Evolutionary conservation across 352 stramenopile species (phyloP).

Genomic region (Globisporangium acanthophoron): DNA sequence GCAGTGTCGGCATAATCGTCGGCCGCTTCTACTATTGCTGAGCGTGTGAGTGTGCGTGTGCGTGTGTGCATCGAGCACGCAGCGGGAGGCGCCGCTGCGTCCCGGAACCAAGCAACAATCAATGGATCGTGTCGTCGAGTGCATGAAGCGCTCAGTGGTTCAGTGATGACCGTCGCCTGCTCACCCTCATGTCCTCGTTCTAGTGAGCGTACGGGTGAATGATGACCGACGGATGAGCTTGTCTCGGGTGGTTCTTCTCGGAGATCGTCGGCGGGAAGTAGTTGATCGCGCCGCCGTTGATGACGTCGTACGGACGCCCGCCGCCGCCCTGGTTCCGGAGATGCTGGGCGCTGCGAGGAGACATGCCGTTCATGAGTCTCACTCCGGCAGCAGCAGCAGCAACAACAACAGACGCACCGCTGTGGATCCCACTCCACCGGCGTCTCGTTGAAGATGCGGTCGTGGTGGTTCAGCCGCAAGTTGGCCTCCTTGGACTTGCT

Average conservation of each 20-base stretch:
- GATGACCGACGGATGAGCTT: conserved; percentile 60
- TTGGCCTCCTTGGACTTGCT: conserved; percentile 46
- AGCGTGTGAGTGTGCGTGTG: neutral
- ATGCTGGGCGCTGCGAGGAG: conserved; percentile 47
- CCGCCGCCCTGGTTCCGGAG: conserved; percentile 63
- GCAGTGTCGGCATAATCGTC: neutral
- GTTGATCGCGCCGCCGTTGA: conserved; percentile 49
- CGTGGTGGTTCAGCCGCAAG: conserved; percentile 36
- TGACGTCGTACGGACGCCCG: conserved; percentile 57
- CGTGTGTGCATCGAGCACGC: neutral
- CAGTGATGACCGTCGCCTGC: neutral
- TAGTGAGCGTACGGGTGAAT: conserved; percentile 61
- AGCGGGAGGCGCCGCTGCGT: neutral
- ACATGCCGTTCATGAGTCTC: neutral
- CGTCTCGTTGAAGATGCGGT: conserved; percentile 69
- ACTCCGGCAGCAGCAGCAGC: neutral
- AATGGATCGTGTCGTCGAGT: neutral
- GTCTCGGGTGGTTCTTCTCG: conserved; percentile 59
- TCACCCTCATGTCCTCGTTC: neutral
- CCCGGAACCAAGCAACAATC: neutral
- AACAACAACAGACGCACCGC: conserved; percentile 20
- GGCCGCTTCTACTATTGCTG: conserved; percentile 14
- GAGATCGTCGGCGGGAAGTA: conserved; percentile 58
- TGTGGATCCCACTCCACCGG: conserved; percentile 46
- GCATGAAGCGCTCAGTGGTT: neutral